Evolutionary conservation across 129 eudicot genomes (phyloP).

Genomic region (Arctium minus): DNA sequence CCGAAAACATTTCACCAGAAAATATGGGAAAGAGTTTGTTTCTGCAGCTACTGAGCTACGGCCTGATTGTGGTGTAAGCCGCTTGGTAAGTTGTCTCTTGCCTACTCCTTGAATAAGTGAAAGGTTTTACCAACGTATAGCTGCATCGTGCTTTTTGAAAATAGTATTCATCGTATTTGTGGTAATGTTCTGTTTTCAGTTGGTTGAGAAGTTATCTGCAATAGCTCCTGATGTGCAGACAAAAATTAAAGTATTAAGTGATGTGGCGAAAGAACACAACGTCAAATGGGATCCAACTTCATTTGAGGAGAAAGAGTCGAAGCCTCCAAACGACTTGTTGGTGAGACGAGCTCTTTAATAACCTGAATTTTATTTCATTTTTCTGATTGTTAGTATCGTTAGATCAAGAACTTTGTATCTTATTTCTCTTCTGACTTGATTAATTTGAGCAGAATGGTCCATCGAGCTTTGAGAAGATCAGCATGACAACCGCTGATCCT

Average conservation of each 20-base stretch:
- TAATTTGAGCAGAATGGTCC: slow-evolving; percentile 57
- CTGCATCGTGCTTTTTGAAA: neutral
- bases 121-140: neutral
- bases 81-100: slow-evolving; percentile 51
- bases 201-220: slow-evolving; percentile 90
- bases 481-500: slow-evolving; percentile 36
- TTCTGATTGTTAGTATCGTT: neutral
- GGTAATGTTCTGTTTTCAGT: slow-evolving; percentile 40
- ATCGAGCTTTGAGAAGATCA: slow-evolving; percentile 37
- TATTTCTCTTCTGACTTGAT: neutral
- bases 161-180: neutral
- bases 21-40: slow-evolving; percentile 85
- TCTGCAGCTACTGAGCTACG: slow-evolving; percentile 78
- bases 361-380: neutral
- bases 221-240: slow-evolving; percentile 73
- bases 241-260: slow-evolving; percentile 62
- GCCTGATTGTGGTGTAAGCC: slow-evolving; percentile 81
- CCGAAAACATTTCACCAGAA: slow-evolving; percentile 65
- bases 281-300: slow-evolving; percentile 75
- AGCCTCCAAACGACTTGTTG: slow-evolving; percentile 59
- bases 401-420: neutral
- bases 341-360: slow-evolving; percentile 27
- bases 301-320: slow-evolving; percentile 56
- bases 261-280: slow-evolving; percentile 78
- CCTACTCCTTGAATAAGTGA: neutral